Conservation (phyloP, 2,329 filamentous ascomycete species). For the Orbilia ellipsospora region DNA sequence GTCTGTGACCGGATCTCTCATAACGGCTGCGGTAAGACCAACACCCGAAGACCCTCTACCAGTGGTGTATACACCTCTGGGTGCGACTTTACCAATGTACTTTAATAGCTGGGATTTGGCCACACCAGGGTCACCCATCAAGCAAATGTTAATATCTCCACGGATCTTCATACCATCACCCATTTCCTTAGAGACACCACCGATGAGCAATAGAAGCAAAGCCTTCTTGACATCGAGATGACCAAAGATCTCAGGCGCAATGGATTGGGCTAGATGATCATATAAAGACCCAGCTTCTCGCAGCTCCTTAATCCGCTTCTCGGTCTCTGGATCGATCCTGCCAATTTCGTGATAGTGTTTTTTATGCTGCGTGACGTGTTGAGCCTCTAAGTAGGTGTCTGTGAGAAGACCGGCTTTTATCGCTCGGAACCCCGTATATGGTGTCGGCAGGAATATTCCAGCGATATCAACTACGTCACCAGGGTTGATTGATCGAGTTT, state of each 20-base stretch:
- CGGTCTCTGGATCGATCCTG: slow-evolving; percentile 79
- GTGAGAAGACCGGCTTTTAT: slow-evolving; percentile 96
- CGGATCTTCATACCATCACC: slow-evolving; percentile 98
- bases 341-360: slow-evolving; percentile 92
- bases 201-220: slow-evolving; percentile 91
- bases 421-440: slow-evolving; percentile 98
- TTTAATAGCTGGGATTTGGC: slow-evolving; percentile 98
- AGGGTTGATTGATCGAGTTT: slow-evolving; percentile 87
- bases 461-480: slow-evolving; percentile 94
- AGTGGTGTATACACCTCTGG: slow-evolving; percentile 86
- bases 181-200: slow-evolving; percentile 95
- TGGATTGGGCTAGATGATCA: slow-evolving; percentile 93
- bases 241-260: slow-evolving; percentile 96
- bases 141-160: slow-evolving; percentile 97
- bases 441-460: slow-evolving; percentile 94
- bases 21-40: slow-evolving; percentile 83
- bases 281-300: slow-evolving; percentile 90
- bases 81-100: slow-evolving; percentile 98
- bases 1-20: slow-evolving; percentile 84
- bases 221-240: slow-evolving; percentile 99
- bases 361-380: slow-evolving; percentile 94
- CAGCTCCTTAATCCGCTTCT: slow-evolving; percentile 86
- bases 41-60: slow-evolving; percentile 84
- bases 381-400: slow-evolving; percentile 95
- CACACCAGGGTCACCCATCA: slow-evolving; percentile 99